A percentile compares a stretch with the other conserved stretches of the same genome.
These are phyloP conservation scores for Tarenaya hassleriana DNA, from an alignment of 345 rosid genomes.

Conservation along the genomic window DNA sequence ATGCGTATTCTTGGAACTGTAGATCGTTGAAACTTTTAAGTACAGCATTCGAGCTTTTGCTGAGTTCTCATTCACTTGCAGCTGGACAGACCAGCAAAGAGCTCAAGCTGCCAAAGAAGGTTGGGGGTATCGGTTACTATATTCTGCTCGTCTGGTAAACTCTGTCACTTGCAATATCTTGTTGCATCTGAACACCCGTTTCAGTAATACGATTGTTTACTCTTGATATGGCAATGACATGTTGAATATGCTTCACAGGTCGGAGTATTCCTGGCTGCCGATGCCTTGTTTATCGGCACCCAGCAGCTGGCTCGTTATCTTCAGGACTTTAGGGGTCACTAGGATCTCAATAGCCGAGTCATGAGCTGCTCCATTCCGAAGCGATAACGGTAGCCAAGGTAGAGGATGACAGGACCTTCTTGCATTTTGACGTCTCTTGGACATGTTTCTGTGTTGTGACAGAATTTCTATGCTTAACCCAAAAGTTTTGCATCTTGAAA, in stretches of 20 bases:
- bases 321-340: slow-evolving; percentile 68
- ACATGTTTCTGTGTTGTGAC: too few relatives aligned
- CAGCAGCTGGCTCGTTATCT: slow-evolving; percentile 66
- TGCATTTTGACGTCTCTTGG: too few relatives aligned
- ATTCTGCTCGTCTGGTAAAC: slow-evolving; percentile 74
- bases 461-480: too few relatives aligned
- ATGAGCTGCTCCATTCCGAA: too few relatives aligned
- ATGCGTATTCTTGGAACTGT: neutral
- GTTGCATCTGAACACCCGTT: slow-evolving; percentile 9
- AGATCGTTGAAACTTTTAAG: too few relatives aligned
- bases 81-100: slow-evolving; percentile 97
- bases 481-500: too few relatives aligned
- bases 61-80: slow-evolving; percentile 24
- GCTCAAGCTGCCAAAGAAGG: slow-evolving; percentile 88
- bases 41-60: neutral
- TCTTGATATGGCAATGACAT: slow-evolving; percentile 4
- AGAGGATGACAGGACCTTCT: too few relatives aligned
- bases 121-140: slow-evolving; percentile 73
- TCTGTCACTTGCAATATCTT: neutral
- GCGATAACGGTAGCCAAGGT: too few relatives aligned
- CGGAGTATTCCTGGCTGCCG: slow-evolving; percentile 62
- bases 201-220: slow-evolving; percentile 6
- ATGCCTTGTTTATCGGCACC: slow-evolving; percentile 71
- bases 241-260: slow-evolving; percentile 32
- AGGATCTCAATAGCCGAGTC: slow-evolving; percentile 20